These are phyloP conservation scores for Cornus florida DNA, from an alignment of 148 eudicot genomes.

Conservation along the genomic window DNA sequence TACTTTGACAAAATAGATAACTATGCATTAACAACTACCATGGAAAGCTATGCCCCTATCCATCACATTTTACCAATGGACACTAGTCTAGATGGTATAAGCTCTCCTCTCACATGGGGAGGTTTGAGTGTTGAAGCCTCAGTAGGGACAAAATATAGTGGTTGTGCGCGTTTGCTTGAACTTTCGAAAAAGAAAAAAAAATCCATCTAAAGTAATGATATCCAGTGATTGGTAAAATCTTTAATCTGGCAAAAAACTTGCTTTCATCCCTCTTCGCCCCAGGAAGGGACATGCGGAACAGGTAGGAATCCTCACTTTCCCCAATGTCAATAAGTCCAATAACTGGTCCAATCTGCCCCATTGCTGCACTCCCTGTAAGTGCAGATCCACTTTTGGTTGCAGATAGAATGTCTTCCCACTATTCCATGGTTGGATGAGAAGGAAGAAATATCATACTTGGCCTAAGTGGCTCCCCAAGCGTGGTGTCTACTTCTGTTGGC, in stretches of 20 bases:
- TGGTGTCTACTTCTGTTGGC: slow-evolving; percentile 19
- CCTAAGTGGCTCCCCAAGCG: slow-evolving; percentile 28
- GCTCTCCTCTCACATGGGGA: too few relatives aligned
- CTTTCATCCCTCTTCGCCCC: slow-evolving; percentile 89
- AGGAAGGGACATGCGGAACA: slow-evolving; percentile 89
- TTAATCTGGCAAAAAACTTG: slow-evolving; percentile 34
- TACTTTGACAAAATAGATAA: neutral
- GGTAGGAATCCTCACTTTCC: slow-evolving; percentile 72
- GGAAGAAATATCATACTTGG: slow-evolving; percentile 74
- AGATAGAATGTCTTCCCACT: slow-evolving; percentile 44
- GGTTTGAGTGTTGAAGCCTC: too few relatives aligned
- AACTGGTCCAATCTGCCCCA: slow-evolving; percentile 61
- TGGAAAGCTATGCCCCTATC: neutral
- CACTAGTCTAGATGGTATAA: too few relatives aligned
- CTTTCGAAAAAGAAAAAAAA: too few relatives aligned
- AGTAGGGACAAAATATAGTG: too few relatives aligned
- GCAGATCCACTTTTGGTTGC: slow-evolving; percentile 53
- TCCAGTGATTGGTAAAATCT: neutral
- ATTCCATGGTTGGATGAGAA: slow-evolving; percentile 53
- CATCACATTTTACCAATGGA: too few relatives aligned
- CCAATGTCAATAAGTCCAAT: slow-evolving; percentile 76
- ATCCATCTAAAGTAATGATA: too few relatives aligned
- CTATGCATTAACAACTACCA: slow-evolving; percentile 1
- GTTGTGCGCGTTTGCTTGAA: too few relatives aligned
- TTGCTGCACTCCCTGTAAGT: slow-evolving; percentile 76